phyloP scores from a whole-genome alignment of 305 asterid species.

The Solanum chacoense region DNA sequence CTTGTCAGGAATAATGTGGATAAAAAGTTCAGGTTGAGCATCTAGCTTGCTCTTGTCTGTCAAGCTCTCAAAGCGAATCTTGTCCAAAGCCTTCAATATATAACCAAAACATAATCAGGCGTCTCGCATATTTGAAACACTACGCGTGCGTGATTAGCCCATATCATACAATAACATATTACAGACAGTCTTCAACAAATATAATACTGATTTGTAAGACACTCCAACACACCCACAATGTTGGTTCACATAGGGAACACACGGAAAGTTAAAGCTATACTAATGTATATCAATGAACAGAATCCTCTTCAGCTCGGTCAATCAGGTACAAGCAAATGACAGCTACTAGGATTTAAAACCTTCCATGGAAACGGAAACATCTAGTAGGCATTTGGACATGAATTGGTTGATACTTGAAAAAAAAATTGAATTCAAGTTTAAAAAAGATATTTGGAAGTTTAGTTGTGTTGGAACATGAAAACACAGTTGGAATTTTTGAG shows the following conservation, averaged over 20 bases:
- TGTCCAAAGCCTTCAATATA: constrained; percentile 13
- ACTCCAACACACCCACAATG: background rate
- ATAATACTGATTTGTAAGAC: background rate
- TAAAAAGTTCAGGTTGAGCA: constrained; percentile 20
- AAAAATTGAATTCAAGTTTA: background rate
- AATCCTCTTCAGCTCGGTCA: background rate
- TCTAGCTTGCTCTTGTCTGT: constrained; percentile 24
- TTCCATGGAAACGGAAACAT: background rate
- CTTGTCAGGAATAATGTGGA: constrained; percentile 21
- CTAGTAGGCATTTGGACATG: background rate
- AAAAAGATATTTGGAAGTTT: background rate
- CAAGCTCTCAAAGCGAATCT: constrained; percentile 21
- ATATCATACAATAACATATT: background rate
- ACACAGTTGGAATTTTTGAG: background rate
- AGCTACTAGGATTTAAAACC: background rate
- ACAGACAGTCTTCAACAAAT: background rate
- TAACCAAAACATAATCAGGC: background rate
- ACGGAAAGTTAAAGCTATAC: background rate
- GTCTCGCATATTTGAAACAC: background rate
- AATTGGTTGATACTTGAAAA: background rate
- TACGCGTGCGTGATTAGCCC: background rate
- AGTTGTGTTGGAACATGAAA: background rate
- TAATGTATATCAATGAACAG: background rate
- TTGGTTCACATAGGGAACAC: background rate
- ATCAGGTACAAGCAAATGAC: background rate